phyloP scores from a whole-genome alignment of 2,329 filamentous ascomycete species.

The Calonectria leucothoes region DNA sequence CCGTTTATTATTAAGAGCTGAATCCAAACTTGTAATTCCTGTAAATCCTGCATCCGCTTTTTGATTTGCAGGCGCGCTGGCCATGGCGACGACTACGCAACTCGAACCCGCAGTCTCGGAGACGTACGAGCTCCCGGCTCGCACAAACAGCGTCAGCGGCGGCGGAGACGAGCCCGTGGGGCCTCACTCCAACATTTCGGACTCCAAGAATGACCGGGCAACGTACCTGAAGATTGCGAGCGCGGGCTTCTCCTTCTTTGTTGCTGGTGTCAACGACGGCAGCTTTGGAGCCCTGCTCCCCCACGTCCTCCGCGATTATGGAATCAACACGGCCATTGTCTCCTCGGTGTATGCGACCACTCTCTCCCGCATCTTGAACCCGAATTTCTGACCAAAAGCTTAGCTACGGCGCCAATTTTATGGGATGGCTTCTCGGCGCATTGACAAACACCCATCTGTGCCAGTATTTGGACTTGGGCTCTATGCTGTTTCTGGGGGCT shows the following conservation, averaged over 20 bases:
- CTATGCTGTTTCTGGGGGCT: constrained; percentile 68
- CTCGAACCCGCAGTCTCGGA: constrained; percentile 13
- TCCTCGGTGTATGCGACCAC: constrained; percentile 57
- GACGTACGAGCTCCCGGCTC: constrained; percentile 3
- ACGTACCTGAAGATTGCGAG: constrained; percentile 61
- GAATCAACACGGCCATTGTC: constrained; percentile 62
- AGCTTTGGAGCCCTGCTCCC: constrained; percentile 72
- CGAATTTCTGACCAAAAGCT: background rate
- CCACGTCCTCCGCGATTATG: constrained; percentile 69
- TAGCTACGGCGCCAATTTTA: constrained; percentile 67
- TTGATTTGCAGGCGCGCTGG: no score
- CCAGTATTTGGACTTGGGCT: constrained; percentile 65
- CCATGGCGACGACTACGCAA: constrained; percentile 16
- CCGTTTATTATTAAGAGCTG: background rate
- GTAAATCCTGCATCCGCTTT: no score
- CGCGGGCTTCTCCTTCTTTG: constrained; percentile 72
- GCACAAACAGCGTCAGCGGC: background rate
- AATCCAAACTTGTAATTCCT: background rate
- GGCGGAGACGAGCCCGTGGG: background rate
- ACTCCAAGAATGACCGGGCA: constrained; percentile 2
- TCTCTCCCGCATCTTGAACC: background rate
- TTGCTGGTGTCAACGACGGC: constrained; percentile 74
- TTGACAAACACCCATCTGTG: constrained; percentile 65
- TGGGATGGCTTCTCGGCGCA: constrained; percentile 70
- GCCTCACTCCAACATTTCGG: background rate